phyloP scores from a whole-genome alignment of 2,329 filamentous ascomycete species.

The Huntiella bhutanensis region DNA sequence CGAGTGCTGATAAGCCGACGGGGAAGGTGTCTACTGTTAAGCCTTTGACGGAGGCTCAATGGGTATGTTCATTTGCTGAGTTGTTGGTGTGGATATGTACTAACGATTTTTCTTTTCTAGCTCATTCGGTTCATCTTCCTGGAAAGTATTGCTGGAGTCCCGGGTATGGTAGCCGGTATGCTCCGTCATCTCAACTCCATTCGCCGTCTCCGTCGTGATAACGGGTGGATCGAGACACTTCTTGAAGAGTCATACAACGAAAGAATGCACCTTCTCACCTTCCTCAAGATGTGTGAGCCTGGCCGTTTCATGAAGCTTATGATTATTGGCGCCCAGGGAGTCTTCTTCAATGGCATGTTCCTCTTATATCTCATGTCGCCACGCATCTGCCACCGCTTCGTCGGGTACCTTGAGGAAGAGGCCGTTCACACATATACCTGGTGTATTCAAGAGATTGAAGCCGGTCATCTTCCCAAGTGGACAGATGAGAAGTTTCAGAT shows the following conservation, averaged over 20 bases:
- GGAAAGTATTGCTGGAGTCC: slow-evolving; percentile 84
- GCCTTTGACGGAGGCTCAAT: slow-evolving; percentile 68
- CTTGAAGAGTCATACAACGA: slow-evolving; percentile 86
- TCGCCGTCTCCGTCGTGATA: slow-evolving; percentile 72
- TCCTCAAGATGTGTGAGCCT: slow-evolving; percentile 63
- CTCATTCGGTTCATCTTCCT: slow-evolving; percentile 80
- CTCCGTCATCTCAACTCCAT: slow-evolving; percentile 72
- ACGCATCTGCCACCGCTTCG: slow-evolving; percentile 79
- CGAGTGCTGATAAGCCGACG: slow-evolving; percentile 36
- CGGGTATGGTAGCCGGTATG: slow-evolving; percentile 95
- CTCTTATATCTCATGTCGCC: slow-evolving; percentile 72
- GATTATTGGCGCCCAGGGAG: slow-evolving; percentile 81
- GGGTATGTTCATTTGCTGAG: slow-evolving; percentile 27
- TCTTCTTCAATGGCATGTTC: slow-evolving; percentile 94
- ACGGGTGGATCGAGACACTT: slow-evolving; percentile 89
- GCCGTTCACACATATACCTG: slow-evolving; percentile 90
- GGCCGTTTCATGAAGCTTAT: slow-evolving; percentile 81
- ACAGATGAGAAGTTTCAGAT: slow-evolving; percentile 47
- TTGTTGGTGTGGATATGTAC: neutral
- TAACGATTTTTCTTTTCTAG: slow-evolving; percentile 15
- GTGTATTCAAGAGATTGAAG: slow-evolving; percentile 70
- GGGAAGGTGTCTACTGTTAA: slow-evolving; percentile 32
- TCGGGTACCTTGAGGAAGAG: slow-evolving; percentile 93
- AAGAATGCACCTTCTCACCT: slow-evolving; percentile 80
- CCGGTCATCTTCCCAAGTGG: slow-evolving; percentile 71